phyloP scores from a whole-genome alignment of 176 grass and related monocot species.

The Aegilops umbellulata region DNA sequence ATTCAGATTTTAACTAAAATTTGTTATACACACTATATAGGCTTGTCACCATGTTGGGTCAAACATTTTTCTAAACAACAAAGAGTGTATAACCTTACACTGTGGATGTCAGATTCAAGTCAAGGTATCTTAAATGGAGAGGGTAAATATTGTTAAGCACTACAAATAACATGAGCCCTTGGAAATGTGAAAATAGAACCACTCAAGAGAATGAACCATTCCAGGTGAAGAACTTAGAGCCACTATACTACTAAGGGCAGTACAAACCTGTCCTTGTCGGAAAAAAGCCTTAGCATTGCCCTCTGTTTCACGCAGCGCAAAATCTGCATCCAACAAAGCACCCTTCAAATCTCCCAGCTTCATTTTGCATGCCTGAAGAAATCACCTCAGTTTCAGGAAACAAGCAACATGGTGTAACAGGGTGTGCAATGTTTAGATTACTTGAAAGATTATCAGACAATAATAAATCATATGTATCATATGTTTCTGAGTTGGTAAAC shows the following conservation, averaged over 20 bases:
- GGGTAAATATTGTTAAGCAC: neutral
- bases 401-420: neutral
- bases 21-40: too few species aligned
- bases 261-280: conserved; percentile 86
- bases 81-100: neutral
- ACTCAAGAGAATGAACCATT: conserved; percentile 9
- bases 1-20: too few species aligned
- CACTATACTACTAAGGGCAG: conserved; percentile 6
- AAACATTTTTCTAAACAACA: neutral
- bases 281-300: conserved; percentile 99
- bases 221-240: neutral
- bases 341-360: conserved; percentile 87
- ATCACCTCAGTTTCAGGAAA: conserved; percentile 31
- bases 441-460: neutral
- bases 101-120: neutral
- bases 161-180: conserved; percentile 6
- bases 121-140: neutral
- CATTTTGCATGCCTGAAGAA: conserved; percentile 84
- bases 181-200: neutral
- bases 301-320: conserved; percentile 91
- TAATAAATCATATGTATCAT: neutral
- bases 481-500: neutral
- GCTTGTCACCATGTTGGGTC: neutral
- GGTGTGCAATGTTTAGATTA: neutral
- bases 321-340: conserved; percentile 95